phyloP scores from a whole-genome alignment of 768 basidiomycete species.

The Lactarius sp. region DNA sequence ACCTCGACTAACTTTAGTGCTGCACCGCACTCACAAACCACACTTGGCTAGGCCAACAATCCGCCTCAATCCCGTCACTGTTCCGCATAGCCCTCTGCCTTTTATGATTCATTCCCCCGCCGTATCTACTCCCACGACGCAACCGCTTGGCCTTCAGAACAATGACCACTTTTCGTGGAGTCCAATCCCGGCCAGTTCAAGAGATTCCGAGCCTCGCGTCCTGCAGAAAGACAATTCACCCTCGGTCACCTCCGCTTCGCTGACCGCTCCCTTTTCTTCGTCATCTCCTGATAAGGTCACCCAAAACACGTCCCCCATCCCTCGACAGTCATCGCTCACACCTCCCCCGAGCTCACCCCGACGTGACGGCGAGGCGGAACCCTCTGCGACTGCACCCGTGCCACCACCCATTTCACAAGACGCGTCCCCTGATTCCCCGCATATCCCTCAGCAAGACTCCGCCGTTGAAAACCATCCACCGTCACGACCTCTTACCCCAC shows the following conservation, averaged over 20 bases:
- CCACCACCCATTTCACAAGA: constrained; percentile 25
- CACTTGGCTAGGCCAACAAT: neutral
- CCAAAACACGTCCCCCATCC: constrained; percentile 17
- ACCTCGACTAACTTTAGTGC: neutral
- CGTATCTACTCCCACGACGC: constrained; percentile 28
- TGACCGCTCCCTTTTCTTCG: constrained; percentile 9
- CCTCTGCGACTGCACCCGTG: neutral
- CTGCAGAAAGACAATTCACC: constrained; percentile 16
- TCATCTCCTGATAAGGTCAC: constrained; percentile 4
- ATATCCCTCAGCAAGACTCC: constrained; percentile 24
- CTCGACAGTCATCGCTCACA: constrained; percentile 18
- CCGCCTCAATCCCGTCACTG: neutral
- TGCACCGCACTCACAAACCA: neutral
- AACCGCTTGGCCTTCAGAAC: constrained; percentile 15
- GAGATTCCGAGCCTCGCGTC: constrained; percentile 21
- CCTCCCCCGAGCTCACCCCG: constrained; percentile 21
- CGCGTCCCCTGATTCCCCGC: constrained; percentile 18
- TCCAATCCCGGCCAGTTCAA: constrained; percentile 6
- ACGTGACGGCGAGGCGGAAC: constrained; percentile 17
- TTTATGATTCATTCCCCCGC: constrained; percentile 33
- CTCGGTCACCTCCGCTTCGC: constrained; percentile 6
- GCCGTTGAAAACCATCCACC: constrained; percentile 23
- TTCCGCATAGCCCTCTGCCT: constrained; percentile 8
- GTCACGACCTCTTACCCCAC: constrained; percentile 63
- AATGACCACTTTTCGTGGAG: constrained; percentile 25